These are phyloP conservation scores for Gossypium herbaceum DNA, from an alignment of 345 rosid genomes.

Conservation along the genomic window DNA sequence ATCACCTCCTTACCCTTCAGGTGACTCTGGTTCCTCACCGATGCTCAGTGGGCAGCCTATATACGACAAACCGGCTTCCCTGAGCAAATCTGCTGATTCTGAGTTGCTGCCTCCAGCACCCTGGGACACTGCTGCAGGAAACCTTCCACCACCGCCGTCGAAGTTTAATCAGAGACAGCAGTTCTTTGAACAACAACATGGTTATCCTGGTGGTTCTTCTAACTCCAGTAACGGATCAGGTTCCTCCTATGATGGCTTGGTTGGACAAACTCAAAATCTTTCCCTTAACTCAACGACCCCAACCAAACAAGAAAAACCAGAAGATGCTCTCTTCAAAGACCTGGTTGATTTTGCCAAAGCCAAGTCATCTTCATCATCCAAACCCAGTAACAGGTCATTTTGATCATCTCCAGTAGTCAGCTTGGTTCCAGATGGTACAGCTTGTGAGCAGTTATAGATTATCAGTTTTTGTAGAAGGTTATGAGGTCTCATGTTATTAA, in stretches of 20 bases:
- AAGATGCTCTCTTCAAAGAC: slow-evolving; percentile 88
- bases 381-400: slow-evolving; percentile 63
- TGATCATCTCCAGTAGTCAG: slow-evolving; percentile 30
- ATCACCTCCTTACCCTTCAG: slow-evolving; percentile 19
- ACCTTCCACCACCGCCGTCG: slow-evolving; percentile 75
- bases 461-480: slow-evolving; percentile 18
- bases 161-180: slow-evolving; percentile 71
- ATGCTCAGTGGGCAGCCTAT: slow-evolving; percentile 37
- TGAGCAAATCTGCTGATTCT: slow-evolving; percentile 30
- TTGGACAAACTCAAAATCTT: slow-evolving; percentile 59
- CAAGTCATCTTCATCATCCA: slow-evolving; percentile 72
- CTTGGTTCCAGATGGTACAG: slow-evolving; percentile 28
- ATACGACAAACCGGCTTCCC: slow-evolving; percentile 48
- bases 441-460: slow-evolving; percentile 23
- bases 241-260: slow-evolving; percentile 53
- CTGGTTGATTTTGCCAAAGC: slow-evolving; percentile 83
- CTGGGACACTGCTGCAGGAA: slow-evolving; percentile 49
- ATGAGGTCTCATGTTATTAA: slow-evolving; percentile 21
- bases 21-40: slow-evolving; percentile 25
- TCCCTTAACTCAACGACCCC: slow-evolving; percentile 54
- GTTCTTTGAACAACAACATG: slow-evolving; percentile 40
- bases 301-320: slow-evolving; percentile 59
- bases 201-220: slow-evolving; percentile 18
- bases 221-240: slow-evolving; percentile 48
- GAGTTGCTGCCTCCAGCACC: slow-evolving; percentile 77